Evolutionary conservation across 148 eudicot genomes (phyloP).

Genomic region (Rheum nobile): DNA sequence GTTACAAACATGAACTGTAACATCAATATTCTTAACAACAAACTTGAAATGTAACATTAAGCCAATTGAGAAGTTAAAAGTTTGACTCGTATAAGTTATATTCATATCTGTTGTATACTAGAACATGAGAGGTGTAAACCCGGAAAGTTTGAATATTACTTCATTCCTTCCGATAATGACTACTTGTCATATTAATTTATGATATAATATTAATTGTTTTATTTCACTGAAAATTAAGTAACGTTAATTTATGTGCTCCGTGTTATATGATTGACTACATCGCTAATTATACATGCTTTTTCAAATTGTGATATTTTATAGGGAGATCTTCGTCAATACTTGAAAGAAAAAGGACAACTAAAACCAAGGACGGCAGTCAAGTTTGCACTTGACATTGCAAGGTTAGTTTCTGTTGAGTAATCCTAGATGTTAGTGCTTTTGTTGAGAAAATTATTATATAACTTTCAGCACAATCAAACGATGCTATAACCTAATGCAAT

Average conservation of each 20-base stretch:
- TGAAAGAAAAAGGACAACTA: slow-evolving; percentile 55
- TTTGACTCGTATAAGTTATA: neutral
- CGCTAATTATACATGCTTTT: neutral
- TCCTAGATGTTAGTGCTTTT: neutral
- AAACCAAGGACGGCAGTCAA: slow-evolving; percentile 61
- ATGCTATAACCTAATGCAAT: no score
- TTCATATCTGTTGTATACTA: neutral
- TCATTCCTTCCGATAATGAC: neutral
- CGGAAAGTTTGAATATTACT: neutral
- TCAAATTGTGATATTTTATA: slow-evolving; percentile 17
- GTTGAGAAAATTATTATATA: no score
- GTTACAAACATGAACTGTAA: neutral
- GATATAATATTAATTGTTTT: no score
- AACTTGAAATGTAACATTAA: neutral
- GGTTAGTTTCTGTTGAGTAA: slow-evolving; percentile 26
- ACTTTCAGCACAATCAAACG: no score
- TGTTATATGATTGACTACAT: neutral
- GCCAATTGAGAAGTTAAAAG: neutral
- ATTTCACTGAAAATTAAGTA: no score
- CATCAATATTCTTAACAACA: neutral
- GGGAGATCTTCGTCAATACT: slow-evolving; percentile 71
- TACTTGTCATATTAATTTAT: neutral
- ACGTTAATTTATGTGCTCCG: neutral
- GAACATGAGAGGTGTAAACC: neutral
- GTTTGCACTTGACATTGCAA: slow-evolving; percentile 85